A percentile compares a stretch with the other conserved stretches of the same genome.
phyloP scores from a whole-genome alignment of 352 stramenopile genomes.

The Phytophthora sansomeana region DNA sequence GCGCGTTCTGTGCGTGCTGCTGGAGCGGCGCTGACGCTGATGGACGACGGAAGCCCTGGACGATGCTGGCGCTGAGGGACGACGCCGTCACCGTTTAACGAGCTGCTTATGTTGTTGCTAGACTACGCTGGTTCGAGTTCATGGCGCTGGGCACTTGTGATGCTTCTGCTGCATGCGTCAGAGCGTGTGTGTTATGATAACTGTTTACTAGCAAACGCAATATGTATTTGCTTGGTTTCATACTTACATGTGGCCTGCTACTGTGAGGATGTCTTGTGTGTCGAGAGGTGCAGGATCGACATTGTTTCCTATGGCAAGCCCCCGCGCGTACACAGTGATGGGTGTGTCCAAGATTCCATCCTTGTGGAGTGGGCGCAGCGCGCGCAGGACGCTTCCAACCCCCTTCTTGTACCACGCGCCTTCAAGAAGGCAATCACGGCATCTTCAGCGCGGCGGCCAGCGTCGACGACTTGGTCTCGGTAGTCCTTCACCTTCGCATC shows the following conservation, averaged over 20 bases:
- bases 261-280: slow-evolving; percentile 4
- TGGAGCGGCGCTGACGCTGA: no score
- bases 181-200: no score
- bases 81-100: no score
- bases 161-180: no score
- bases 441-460: neutral
- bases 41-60: no score
- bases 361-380: neutral
- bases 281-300: slow-evolving; percentile 5
- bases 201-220: no score
- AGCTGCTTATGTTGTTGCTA: no score
- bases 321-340: slow-evolving; percentile 14
- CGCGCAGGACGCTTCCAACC: neutral
- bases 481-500: neutral
- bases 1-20: no score
- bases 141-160: no score
- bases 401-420: neutral
- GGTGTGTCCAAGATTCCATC: neutral
- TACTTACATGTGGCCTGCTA: slow-evolving; percentile 3
- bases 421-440: slow-evolving; percentile 1
- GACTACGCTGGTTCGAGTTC: no score
- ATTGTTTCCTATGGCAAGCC: slow-evolving; percentile 3
- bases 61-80: no score
- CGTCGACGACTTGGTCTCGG: slow-evolving; percentile 12
- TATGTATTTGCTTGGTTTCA: no score